These are phyloP conservation scores for Candida silvatica DNA, from an alignment of 805 yeast genomes.

Conservation along the genomic window DNA sequence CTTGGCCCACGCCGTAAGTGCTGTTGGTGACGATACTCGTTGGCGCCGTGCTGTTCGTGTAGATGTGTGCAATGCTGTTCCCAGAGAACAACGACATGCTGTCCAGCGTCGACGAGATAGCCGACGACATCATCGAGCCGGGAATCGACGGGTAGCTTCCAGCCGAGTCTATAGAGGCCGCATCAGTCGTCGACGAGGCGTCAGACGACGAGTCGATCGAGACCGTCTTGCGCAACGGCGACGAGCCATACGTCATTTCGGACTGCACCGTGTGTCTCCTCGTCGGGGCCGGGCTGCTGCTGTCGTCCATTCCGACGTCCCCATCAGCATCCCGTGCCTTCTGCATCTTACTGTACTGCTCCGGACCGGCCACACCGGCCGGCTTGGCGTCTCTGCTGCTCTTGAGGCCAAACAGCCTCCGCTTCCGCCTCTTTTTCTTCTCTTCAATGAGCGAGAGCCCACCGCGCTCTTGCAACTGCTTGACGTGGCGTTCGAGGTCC, in stretches of 20 bases:
- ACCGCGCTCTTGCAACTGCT: constrained; percentile 8
- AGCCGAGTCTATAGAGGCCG: neutral
- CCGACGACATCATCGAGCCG: no score
- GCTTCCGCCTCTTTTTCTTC: neutral
- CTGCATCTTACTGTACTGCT: neutral
- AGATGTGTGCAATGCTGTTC: constrained; percentile 17
- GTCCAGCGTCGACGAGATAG: neutral
- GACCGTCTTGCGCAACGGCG: constrained; percentile 23
- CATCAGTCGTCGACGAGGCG: constrained; percentile 12
- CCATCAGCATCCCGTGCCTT: neutral
- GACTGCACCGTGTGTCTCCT: neutral
- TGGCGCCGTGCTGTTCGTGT: constrained; percentile 18
- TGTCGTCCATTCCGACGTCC: neutral
- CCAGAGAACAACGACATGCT: constrained; percentile 14
- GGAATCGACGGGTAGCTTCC: neutral
- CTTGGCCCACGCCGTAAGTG: neutral
- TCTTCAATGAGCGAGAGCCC: constrained; percentile 1
- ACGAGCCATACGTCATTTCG: constrained; percentile 22
- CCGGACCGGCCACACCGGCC: neutral
- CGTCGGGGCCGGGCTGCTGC: neutral
- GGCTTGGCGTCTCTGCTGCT: neutral
- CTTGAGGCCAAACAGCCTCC: neutral
- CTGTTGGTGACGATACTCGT: neutral
- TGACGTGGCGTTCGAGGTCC: constrained; percentile 21
- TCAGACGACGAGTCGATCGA: constrained; percentile 16